Evolutionary conservation across 169 alveolate genomes (phyloP), one percentile per base, ranked within the genome.

Genomic region (Blepharisma undulans): DNA sequence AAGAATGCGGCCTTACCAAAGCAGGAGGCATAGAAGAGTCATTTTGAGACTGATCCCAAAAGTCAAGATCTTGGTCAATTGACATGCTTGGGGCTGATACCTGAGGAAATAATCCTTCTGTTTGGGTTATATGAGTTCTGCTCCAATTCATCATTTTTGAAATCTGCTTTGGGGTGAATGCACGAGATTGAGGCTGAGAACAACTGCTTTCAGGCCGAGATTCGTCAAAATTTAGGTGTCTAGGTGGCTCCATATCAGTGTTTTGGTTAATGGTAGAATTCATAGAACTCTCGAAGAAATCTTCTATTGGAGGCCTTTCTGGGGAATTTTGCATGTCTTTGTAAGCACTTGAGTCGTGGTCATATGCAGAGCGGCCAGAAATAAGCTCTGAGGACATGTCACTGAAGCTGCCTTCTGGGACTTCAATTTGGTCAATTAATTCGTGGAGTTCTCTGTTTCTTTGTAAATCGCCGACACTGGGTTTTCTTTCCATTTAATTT

Each of bases 41-140:
- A 12, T 32, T 25, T 4, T 27, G 86, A 0, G 86, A 78, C 33
- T 22, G 29, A 6, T 78, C 86, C 86, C 86, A 78, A 48, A 48
- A 48, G 66, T 48, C 66, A 22, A 82, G 29, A 22, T 82, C 89
- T 36, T 33, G 76, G 29, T 82, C 89, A 82, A 82, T 82, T 21
- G 76, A 32, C 78, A 82, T 82, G 34, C 89, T 82, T 10, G 89
- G 89, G 1, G 89, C 89, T 82, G 89, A 82, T 0, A 82, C 77
- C 36, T 48, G 89, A 32, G 89, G 89, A 82, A 82, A 82, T 0
- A 82, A 14, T 1, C 89, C 89, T 59, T 82, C 89, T 8, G 89
- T 74, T 82, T 72, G 89, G 22, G 72, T 82, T 21, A 82, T 82
- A 30, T 82, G 27, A 30, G 2, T 36, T 82, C 60, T 82, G 76